Percentiles rank a stretch among this genome's conserved stretches.
These are phyloP conservation scores for Sugiyamaella lignohabitans DNA, from an alignment of 805 yeast species.

Conservation along the genomic window DNA sequence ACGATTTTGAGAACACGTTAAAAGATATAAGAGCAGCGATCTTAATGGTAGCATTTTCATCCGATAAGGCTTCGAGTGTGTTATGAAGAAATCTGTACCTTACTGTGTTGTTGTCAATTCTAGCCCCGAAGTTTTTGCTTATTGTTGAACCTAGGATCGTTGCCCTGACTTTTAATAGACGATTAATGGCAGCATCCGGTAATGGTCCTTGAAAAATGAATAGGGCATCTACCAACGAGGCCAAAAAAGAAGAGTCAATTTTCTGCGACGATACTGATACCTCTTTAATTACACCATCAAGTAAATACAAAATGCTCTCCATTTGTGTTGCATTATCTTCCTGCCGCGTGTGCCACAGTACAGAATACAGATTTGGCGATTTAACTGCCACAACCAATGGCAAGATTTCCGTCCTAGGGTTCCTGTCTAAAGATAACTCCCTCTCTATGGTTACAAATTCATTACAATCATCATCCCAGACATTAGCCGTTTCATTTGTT, in stretches of 20 bases:
- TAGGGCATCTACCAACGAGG: not conserved
- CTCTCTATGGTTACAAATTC: slow-evolving; percentile 65
- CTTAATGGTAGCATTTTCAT: slow-evolving; percentile 2
- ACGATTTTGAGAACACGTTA: not conserved
- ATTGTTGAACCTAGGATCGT: slow-evolving; percentile 19
- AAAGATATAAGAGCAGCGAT: slow-evolving; percentile 15
- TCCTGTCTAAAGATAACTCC: slow-evolving; percentile 51
- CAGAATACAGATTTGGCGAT: not conserved
- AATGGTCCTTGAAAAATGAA: not conserved
- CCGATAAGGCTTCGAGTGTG: not conserved
- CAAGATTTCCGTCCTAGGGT: slow-evolving; percentile 55
- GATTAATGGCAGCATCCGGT: not conserved
- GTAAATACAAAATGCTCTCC: not conserved
- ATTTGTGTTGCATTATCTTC: not conserved
- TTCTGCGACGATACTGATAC: not conserved
- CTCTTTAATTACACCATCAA: not conserved
- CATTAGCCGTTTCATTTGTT: not conserved
- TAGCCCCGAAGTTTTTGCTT: slow-evolving; percentile 19
- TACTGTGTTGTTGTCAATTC: not conserved
- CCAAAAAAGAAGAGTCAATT: not conserved
- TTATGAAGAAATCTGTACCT: not conserved
- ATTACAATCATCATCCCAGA: slow-evolving; percentile 57
- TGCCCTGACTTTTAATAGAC: slow-evolving; percentile 19
- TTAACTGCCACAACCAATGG: not conserved
- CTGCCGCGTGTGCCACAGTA: not conserved